Evolutionary conservation across 2,329 filamentous ascomycete genomes (phyloP).

Genomic region (Thyridium curvatum): DNA sequence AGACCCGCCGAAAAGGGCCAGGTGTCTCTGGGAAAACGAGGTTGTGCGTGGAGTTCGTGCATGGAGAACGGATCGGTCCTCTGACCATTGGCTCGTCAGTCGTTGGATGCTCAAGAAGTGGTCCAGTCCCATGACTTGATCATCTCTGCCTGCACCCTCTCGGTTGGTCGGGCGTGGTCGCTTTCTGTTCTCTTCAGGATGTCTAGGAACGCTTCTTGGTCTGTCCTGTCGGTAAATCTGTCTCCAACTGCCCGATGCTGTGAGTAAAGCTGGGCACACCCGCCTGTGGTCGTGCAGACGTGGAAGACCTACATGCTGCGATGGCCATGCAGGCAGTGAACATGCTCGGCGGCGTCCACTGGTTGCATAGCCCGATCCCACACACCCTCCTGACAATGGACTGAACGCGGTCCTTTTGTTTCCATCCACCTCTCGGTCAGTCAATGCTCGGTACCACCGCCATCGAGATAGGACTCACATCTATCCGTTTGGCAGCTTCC

Average conservation of each 20-base stretch:
- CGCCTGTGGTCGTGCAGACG: neutral
- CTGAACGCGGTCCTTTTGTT: slow-evolving; percentile 35
- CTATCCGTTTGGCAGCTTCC: slow-evolving; percentile 27
- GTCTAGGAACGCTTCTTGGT: slow-evolving; percentile 21
- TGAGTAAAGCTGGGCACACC: neutral
- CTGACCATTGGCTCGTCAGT: no score
- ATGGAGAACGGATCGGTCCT: no score
- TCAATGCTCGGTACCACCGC: no score
- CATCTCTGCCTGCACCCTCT: slow-evolving; percentile 19
- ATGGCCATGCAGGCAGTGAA: slow-evolving; percentile 52
- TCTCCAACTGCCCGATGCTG: no score
- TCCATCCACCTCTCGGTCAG: no score
- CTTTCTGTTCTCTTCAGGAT: slow-evolving; percentile 21
- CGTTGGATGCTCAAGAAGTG: no score
- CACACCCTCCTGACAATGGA: slow-evolving; percentile 45
- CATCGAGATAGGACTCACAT: no score
- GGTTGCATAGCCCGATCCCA: slow-evolving; percentile 52
- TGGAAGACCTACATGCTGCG: slow-evolving; percentile 37
- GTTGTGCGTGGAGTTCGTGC: no score
- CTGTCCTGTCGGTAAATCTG: slow-evolving; percentile 16
- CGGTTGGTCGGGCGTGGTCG: slow-evolving; percentile 23
- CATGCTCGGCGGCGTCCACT: slow-evolving; percentile 47
- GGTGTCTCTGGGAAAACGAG: no score
- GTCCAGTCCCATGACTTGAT: slow-evolving; percentile 19
- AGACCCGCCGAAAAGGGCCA: no score